These are phyloP conservation scores for Fistulifera solaris DNA, from an alignment of 108 stramenopile genomes.

Conservation along the genomic window DNA sequence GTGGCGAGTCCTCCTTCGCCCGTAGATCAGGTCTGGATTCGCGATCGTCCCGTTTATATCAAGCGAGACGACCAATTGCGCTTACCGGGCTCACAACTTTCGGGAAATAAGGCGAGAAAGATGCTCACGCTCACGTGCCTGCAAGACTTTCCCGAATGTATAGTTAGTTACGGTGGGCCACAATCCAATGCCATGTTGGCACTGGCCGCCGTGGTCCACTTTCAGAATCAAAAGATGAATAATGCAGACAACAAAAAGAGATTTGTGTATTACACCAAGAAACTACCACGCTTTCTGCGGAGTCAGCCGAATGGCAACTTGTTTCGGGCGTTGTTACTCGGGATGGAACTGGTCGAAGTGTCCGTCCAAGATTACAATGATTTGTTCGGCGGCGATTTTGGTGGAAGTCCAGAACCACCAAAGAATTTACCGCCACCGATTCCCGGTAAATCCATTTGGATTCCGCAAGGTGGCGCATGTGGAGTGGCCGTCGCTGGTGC, in stretches of 20 bases:
- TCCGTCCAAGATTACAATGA: conserved; percentile 38
- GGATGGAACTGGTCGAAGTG: conserved; percentile 79
- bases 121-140: conserved; percentile 53
- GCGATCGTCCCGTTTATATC: conserved; percentile 51
- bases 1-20: conserved; percentile 29
- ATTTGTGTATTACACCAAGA: conserved; percentile 89
- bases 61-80: conserved; percentile 72
- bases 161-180: conserved; percentile 87
- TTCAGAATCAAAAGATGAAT: conserved; percentile 37
- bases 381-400: conserved; percentile 64
- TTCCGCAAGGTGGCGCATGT: conserved; percentile 73
- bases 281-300: conserved; percentile 68
- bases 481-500: conserved; percentile 41
- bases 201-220: conserved; percentile 74
- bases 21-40: conserved; percentile 40
- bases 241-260: conserved; percentile 14
- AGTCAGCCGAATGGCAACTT: conserved; percentile 83
- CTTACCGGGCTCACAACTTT: conserved; percentile 47
- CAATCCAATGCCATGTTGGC: conserved; percentile 93
- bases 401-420: conserved; percentile 42
- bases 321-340: conserved; percentile 60
- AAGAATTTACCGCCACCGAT: conserved; percentile 43
- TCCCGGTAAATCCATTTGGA: conserved; percentile 55
- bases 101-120: conserved; percentile 84
- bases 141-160: conserved; percentile 53